Evolutionary conservation across 2,329 filamentous ascomycete genomes (phyloP).

Genomic region (Trichoderma endophyticum): DNA sequence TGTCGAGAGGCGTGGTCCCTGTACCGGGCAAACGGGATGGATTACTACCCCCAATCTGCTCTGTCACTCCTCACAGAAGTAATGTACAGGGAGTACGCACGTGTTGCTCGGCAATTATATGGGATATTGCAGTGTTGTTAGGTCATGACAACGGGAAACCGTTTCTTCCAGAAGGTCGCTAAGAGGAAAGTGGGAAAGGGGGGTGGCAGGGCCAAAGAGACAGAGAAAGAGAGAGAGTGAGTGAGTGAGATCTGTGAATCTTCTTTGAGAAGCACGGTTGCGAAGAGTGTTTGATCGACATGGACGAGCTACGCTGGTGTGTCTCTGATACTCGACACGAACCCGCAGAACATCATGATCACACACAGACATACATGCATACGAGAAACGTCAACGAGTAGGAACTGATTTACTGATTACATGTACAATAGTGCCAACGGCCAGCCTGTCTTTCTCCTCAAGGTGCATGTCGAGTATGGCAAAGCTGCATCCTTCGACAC

Average conservation of each 20-base stretch:
- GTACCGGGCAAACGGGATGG: slow-evolving; percentile 9
- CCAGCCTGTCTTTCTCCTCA: neutral
- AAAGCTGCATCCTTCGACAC: neutral
- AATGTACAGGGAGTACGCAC: neutral
- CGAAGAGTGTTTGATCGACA: neutral
- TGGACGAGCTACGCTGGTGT: neutral
- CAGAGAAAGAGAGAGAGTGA: neutral
- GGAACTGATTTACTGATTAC: neutral
- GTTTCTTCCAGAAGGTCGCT: slow-evolving; percentile 7
- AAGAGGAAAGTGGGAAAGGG: too few relatives aligned
- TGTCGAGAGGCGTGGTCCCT: neutral
- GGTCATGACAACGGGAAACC: neutral
- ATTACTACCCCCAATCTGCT: neutral
- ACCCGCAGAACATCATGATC: neutral
- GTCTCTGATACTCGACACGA: neutral
- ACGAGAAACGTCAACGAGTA: neutral
- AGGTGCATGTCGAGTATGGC: slow-evolving; percentile 9
- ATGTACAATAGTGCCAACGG: neutral
- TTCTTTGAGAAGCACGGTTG: neutral
- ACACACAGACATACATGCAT: neutral
- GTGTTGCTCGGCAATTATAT: neutral
- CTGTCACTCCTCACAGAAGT: neutral
- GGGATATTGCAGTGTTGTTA: slow-evolving; percentile 9
- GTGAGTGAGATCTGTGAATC: neutral
- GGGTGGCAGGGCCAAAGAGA: neutral